Evolutionary conservation across 202 grass and related monocot species (phyloP).

Genomic region (Setaria viridis): DNA sequence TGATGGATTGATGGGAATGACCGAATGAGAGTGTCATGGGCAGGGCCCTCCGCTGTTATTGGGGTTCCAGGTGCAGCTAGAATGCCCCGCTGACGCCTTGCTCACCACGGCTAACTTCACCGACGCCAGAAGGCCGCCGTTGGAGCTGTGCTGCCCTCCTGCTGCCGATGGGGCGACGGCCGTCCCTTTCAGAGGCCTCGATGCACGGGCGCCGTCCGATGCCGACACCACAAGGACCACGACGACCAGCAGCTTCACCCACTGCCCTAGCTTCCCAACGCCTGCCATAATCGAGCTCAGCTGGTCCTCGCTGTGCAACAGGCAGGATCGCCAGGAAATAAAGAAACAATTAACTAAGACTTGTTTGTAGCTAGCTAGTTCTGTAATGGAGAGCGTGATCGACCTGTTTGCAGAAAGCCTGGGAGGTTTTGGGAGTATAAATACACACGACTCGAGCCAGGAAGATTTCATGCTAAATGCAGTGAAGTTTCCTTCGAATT

Average conservation of each 20-base stretch:
- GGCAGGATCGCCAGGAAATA: background rate
- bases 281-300: background rate
- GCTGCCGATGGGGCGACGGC: background rate
- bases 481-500: background rate
- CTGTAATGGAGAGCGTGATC: background rate
- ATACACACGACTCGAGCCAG: background rate
- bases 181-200: background rate
- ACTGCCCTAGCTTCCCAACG: background rate
- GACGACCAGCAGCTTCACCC: background rate
- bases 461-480: conserved; percentile 7
- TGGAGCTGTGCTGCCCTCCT: background rate
- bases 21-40: background rate
- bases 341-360: background rate
- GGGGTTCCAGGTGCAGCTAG: conserved; percentile 34
- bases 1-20: background rate
- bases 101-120: background rate
- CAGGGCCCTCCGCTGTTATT: conserved; percentile 5
- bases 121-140: background rate
- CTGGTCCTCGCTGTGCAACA: background rate
- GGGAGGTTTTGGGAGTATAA: conserved; percentile 3
- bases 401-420: background rate
- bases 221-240: conserved; percentile 4
- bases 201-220: conserved; percentile 15
- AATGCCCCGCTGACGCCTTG: background rate
- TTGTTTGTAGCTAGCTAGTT: background rate